Evolutionary conservation across 768 basidiomycete genomes (phyloP).

Genomic region (Lactarius trivialis): DNA sequence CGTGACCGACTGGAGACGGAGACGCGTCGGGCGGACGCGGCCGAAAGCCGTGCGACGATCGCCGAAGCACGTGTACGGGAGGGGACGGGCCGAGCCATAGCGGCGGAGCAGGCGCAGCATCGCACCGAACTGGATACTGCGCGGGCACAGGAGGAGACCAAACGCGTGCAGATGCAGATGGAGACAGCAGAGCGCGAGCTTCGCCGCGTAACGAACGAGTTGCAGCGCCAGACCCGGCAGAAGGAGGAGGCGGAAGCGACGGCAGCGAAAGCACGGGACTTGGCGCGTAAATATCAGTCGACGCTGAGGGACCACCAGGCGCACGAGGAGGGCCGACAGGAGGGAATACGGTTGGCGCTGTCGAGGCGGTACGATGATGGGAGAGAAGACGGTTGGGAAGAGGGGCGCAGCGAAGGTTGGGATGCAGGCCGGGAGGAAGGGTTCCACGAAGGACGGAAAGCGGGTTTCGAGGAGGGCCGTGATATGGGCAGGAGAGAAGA

Average conservation of each 20-base stretch:
- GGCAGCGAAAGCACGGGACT: slow-evolving; percentile 22
- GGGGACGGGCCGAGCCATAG: not conserved
- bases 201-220: slow-evolving; percentile 15
- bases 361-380: slow-evolving; percentile 21
- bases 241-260: slow-evolving; percentile 21
- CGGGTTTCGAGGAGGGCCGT: slow-evolving; percentile 16
- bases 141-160: slow-evolving; percentile 23
- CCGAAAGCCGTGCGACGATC: slow-evolving; percentile 22
- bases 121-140: slow-evolving; percentile 19
- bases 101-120: slow-evolving; percentile 20
- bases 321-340: slow-evolving; percentile 21
- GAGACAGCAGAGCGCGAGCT: slow-evolving; percentile 23
- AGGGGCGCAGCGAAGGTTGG: slow-evolving; percentile 20
- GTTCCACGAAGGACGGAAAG: slow-evolving; percentile 16
- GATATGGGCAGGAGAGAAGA: slow-evolving; percentile 18
- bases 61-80: slow-evolving; percentile 20
- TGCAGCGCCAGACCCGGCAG: slow-evolving; percentile 20
- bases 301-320: slow-evolving; percentile 22
- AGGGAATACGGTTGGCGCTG: slow-evolving; percentile 20
- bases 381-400: slow-evolving; percentile 21
- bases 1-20: slow-evolving; percentile 20
- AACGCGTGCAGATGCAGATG: slow-evolving; percentile 22
- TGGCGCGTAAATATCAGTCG: slow-evolving; percentile 20
- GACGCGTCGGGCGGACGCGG: slow-evolving; percentile 19
- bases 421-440: slow-evolving; percentile 17